Evolutionary conservation across 805 yeast genomes (phyloP).

Genomic region (Naumovozyma castellii): DNA sequence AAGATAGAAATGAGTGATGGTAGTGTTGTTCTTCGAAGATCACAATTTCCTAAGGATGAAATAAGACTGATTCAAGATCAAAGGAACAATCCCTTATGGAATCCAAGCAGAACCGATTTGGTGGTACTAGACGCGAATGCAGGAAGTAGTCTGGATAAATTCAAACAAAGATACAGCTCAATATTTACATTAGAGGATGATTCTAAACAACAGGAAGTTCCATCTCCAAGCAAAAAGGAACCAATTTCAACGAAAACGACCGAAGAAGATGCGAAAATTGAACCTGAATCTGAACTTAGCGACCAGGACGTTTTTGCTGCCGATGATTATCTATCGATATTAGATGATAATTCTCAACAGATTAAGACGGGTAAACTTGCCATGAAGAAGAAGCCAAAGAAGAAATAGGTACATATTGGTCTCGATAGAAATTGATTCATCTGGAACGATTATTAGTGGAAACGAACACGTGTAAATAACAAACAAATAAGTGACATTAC

Average conservation of each 20-base stretch:
- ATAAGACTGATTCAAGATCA: slow-evolving; percentile 80
- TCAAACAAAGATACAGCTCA: slow-evolving; percentile 53
- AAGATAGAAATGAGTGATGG: slow-evolving; percentile 91
- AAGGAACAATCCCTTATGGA: slow-evolving; percentile 82
- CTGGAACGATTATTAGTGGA: too few relatives aligned
- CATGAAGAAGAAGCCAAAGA: slow-evolving; percentile 22
- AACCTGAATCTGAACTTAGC: slow-evolving; percentile 5
- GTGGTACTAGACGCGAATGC: slow-evolving; percentile 70
- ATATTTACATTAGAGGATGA: slow-evolving; percentile 35
- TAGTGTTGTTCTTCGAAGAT: slow-evolving; percentile 70
- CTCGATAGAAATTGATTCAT: too few relatives aligned
- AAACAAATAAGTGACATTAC: too few relatives aligned
- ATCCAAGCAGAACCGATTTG: slow-evolving; percentile 72
- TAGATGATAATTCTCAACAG: slow-evolving; percentile 24
- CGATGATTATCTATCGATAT: slow-evolving; percentile 27
- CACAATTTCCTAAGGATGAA: slow-evolving; percentile 84
- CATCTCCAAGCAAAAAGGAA: slow-evolving; percentile 4
- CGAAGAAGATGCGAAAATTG: slow-evolving; percentile 1
- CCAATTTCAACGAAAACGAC: slow-evolving; percentile 4
- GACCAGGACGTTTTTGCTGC: slow-evolving; percentile 12
- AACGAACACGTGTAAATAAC: too few relatives aligned
- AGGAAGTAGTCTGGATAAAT: slow-evolving; percentile 68
- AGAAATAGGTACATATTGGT: slow-evolving; percentile 10
- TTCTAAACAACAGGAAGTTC: slow-evolving; percentile 1
- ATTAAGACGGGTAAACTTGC: slow-evolving; percentile 28